Evolutionary conservation across 192 early-diverging fungal species (phyloP).

Genomic region (Podila epigama): DNA sequence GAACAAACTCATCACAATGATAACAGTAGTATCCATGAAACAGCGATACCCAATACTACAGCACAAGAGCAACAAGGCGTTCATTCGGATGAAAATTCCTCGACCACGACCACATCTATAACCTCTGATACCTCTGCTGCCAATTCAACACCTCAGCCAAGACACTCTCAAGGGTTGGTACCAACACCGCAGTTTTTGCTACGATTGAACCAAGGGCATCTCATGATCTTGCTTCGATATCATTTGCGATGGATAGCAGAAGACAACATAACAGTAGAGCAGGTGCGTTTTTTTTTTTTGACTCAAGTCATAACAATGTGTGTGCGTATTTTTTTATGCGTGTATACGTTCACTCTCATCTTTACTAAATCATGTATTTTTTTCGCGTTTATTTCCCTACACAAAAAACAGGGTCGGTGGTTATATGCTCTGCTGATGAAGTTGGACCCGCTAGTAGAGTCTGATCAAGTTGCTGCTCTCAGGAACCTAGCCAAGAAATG

Average conservation of each 20-base stretch:
- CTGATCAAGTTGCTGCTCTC: conserved; percentile 48
- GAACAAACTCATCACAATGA: too few relatives aligned
- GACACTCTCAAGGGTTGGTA: conserved; percentile 6
- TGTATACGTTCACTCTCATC: too few relatives aligned
- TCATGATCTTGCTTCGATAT: conserved; percentile 31
- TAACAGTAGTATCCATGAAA: not conserved
- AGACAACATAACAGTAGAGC: conserved; percentile 21
- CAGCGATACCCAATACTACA: not conserved
- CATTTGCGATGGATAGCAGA: conserved; percentile 33
- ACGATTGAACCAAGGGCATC: conserved; percentile 28
- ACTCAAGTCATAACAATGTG: not conserved
- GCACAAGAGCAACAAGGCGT: too few relatives aligned
- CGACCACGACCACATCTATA: too few relatives aligned
- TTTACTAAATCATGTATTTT: too few relatives aligned
- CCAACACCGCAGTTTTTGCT: conserved; percentile 27
- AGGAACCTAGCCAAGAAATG: conserved; percentile 52
- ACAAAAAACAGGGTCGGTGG: conserved; percentile 37
- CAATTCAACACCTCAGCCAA: too few relatives aligned
- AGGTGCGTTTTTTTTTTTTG: conserved; percentile 16
- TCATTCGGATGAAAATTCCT: too few relatives aligned
- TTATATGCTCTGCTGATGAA: conserved; percentile 51
- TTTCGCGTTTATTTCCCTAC: not conserved
- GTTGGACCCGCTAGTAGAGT: conserved; percentile 52
- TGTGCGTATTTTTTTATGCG: too few relatives aligned
- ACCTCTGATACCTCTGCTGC: too few relatives aligned